These are phyloP conservation scores for Cladophialophora yegresii DNA, from an alignment of 2,329 filamentous ascomycete species.

Conservation along the genomic window DNA sequence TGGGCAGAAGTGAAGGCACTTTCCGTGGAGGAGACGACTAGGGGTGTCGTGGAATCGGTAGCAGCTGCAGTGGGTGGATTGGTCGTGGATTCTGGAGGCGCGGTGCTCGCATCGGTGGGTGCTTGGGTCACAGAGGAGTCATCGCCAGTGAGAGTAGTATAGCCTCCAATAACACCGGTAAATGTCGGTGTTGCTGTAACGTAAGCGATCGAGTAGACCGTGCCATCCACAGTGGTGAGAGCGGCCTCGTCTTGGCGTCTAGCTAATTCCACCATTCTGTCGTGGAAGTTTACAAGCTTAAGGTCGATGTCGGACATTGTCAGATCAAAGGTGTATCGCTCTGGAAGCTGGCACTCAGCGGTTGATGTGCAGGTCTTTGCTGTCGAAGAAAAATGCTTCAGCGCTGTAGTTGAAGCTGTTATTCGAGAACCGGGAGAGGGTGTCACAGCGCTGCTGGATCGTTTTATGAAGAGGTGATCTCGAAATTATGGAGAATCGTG, in stretches of 20 bases:
- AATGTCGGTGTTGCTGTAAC: constrained; percentile 58
- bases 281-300: constrained; percentile 27
- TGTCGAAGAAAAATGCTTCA: neutral
- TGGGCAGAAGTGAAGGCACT: constrained; percentile 31
- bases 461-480: neutral
- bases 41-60: constrained; percentile 4
- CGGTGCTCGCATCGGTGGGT: neutral
- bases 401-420: neutral
- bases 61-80: constrained; percentile 12
- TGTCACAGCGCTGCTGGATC: constrained; percentile 18
- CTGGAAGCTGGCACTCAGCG: neutral
- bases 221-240: constrained; percentile 30
- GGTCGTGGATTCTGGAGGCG: constrained; percentile 10
- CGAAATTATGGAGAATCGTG: neutral
- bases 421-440: neutral
- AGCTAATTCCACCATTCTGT: constrained; percentile 28
- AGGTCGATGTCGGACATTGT: constrained; percentile 17
- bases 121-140: constrained; percentile 1
- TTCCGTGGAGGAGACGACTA: constrained; percentile 30
- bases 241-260: constrained; percentile 26
- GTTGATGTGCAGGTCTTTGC: neutral
- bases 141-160: constrained; percentile 43
- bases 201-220: constrained; percentile 48
- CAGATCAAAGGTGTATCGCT: neutral
- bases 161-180: constrained; percentile 53